Percentiles rank a stretch among this genome's conserved stretches.
Conservation (phyloP, 83 land plant species). For the Picea mariana region DNA sequence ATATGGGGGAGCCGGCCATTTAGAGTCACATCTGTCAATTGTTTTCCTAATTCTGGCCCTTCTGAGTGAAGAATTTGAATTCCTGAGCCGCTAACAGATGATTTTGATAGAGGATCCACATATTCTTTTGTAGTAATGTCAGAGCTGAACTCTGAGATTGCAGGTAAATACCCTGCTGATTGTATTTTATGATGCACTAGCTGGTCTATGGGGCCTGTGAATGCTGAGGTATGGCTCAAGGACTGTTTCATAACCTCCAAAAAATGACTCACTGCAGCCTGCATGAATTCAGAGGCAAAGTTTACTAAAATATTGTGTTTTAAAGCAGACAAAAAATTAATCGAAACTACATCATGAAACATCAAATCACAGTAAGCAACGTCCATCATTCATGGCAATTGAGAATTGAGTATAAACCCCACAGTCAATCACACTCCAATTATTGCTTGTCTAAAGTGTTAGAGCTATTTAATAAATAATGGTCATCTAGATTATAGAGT, state of each 20-base stretch:
- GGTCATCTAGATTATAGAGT: too few relatives aligned
- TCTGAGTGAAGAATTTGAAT: conserved; percentile 18
- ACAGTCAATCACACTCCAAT: too few relatives aligned
- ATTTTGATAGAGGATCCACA: neutral
- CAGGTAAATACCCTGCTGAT: conserved; percentile 40
- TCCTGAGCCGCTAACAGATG: neutral
- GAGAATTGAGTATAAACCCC: neutral
- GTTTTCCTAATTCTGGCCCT: conserved; percentile 3
- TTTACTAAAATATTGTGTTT: neutral
- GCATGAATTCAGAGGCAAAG: conserved; percentile 6
- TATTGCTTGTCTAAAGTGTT: neutral
- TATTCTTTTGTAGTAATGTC: neutral
- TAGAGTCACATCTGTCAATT: conserved; percentile 14
- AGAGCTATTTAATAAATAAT: too few relatives aligned
- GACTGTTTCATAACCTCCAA: conserved; percentile 61
- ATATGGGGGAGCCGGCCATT: conserved; percentile 67
- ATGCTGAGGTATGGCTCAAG: conserved; percentile 70
- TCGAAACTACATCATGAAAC: neutral
- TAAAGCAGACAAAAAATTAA: neutral
- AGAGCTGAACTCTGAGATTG: conserved; percentile 49
- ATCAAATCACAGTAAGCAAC: neutral
- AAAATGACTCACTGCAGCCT: conserved; percentile 49
- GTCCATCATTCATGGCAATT: neutral
- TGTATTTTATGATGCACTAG: conserved; percentile 34
- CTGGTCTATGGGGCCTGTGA: conserved; percentile 67